These are phyloP conservation scores for Tulasnella sp. DNA, from an alignment of 768 basidiomycete genomes.

Conservation along the genomic window DNA sequence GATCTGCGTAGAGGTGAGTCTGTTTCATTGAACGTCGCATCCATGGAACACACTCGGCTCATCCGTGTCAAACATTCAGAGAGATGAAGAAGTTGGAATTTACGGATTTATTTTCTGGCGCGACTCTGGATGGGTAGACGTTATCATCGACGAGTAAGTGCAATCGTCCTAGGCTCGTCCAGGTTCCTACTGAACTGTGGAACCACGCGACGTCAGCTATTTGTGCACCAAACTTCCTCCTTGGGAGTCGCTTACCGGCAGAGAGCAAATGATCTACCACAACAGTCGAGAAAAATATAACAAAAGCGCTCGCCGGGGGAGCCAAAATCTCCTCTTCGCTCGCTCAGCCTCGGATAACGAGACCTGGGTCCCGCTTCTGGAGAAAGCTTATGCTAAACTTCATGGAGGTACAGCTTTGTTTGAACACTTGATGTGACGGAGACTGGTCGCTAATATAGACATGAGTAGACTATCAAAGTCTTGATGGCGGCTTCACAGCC, in stretches of 20 bases:
- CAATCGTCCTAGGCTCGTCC: background rate
- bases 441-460: background rate
- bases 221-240: conserved; percentile 40
- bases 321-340: conserved; percentile 40
- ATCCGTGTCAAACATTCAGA: conserved; percentile 20
- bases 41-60: background rate
- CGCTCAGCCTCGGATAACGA: conserved; percentile 33
- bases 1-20: conserved; percentile 38
- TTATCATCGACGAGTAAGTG: conserved; percentile 47
- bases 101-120: conserved; percentile 50
- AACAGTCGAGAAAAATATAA: conserved; percentile 38
- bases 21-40: background rate
- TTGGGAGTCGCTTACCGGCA: conserved; percentile 35
- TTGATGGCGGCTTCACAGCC: conserved; percentile 32
- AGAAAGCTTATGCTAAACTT: conserved; percentile 45
- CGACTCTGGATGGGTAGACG: conserved; percentile 39
- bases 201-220: conserved; percentile 25
- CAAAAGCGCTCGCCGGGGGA: conserved; percentile 33
- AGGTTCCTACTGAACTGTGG: background rate
- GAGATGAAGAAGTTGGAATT: conserved; percentile 41
- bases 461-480: conserved; percentile 30
- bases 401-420: conserved; percentile 21
- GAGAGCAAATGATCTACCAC: conserved; percentile 38
- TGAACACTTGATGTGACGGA: background rate
- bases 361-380: conserved; percentile 35